Evolutionary conservation across 768 basidiomycete species (phyloP).

Genomic region (Sarcomyxa edulis): DNA sequence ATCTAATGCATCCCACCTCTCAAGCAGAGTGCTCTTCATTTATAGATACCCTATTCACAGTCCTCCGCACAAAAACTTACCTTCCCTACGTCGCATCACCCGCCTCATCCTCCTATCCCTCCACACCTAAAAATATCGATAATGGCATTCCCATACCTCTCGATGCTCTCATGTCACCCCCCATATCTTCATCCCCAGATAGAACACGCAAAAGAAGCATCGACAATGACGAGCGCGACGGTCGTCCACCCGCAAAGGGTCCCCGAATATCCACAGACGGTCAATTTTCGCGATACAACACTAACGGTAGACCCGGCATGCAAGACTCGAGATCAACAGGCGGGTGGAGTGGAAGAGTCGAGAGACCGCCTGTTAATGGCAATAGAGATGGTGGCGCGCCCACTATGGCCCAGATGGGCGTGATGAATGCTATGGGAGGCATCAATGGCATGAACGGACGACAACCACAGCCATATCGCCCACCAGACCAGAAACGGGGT

Average conservation of each 20-base stretch:
- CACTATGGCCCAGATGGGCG: constrained; percentile 21
- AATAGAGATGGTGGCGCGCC: constrained; percentile 22
- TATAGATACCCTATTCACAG: constrained; percentile 81
- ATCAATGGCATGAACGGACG: constrained; percentile 41
- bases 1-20: constrained; percentile 7
- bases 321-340: constrained; percentile 28
- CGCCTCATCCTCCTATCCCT: constrained; percentile 34
- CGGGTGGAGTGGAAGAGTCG: constrained; percentile 37
- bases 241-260: constrained; percentile 61
- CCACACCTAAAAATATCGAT: constrained; percentile 36
- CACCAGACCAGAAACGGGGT: constrained; percentile 69
- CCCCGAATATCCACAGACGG: constrained; percentile 60
- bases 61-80: constrained; percentile 82
- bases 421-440: constrained; percentile 21
- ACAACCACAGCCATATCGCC: constrained; percentile 56
- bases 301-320: constrained; percentile 31
- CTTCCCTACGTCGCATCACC: constrained; percentile 56
- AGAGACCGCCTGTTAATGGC: constrained; percentile 14
- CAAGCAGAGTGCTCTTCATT: constrained; percentile 72
- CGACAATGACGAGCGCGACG: constrained; percentile 57
- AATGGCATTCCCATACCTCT: constrained; percentile 78
- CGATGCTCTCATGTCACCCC: constrained; percentile 51
- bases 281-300: constrained; percentile 64
- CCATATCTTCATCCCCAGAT: constrained; percentile 37
- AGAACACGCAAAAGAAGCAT: constrained; percentile 62